These are phyloP conservation scores for Tephrocybe sp. DNA, from an alignment of 768 basidiomycete species.

Conservation along the genomic window DNA sequence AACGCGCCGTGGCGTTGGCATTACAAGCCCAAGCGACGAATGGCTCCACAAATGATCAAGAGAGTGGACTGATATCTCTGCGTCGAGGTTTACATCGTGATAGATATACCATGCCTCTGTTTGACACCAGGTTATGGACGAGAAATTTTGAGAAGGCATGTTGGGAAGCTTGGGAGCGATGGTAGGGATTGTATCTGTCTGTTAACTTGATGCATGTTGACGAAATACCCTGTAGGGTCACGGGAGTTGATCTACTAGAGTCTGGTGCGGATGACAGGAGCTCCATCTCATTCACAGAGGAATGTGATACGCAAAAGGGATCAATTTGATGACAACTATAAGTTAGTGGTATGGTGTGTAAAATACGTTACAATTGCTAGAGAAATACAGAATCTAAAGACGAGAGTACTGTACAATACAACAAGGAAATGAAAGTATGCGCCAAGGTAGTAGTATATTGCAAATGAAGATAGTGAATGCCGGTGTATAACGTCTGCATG, in stretches of 20 bases:
- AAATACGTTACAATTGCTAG: slow-evolving; percentile 6
- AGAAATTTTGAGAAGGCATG: slow-evolving; percentile 6
- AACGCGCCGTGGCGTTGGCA: background rate
- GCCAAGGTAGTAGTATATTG: no score
- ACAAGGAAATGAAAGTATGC: no score
- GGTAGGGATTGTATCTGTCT: background rate
- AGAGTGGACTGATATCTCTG: background rate
- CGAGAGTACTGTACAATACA: slow-evolving; percentile 5
- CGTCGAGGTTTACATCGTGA: background rate
- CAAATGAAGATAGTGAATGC: background rate
- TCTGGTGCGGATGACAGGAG: background rate
- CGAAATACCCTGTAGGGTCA: background rate
- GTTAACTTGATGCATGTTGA: background rate
- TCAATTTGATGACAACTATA: background rate
- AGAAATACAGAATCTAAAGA: slow-evolving; percentile 8
- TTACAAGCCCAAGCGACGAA: background rate
- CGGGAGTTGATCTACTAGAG: background rate
- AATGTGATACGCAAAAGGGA: background rate
- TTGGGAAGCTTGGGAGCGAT: slow-evolving; percentile 5
- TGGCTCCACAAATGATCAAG: background rate
- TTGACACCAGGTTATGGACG: slow-evolving; percentile 5
- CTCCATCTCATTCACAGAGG: background rate
- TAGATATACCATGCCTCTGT: slow-evolving; percentile 5
- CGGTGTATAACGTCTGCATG: no score
- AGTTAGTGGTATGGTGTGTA: background rate